phyloP scores from a whole-genome alignment of 768 basidiomycete species.

The Hericium rajendrae region DNA sequence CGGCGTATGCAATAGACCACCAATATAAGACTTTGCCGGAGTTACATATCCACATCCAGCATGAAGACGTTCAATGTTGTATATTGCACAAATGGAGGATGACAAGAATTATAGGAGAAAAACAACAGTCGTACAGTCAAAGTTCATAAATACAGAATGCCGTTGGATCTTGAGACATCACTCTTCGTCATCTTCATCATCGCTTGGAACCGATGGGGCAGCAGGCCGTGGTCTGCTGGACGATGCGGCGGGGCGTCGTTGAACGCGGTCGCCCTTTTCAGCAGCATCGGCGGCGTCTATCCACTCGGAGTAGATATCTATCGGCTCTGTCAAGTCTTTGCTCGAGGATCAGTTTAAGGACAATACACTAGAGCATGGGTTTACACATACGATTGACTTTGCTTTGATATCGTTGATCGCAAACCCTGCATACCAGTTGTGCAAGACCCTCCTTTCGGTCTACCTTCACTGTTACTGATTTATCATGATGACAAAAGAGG shows the following conservation, averaged over 20 bases:
- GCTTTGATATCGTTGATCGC: slow-evolving; percentile 81
- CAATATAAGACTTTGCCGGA: too few relatives aligned
- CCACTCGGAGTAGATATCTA: slow-evolving; percentile 90
- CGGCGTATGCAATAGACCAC: too few relatives aligned
- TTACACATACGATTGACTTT: slow-evolving; percentile 67
- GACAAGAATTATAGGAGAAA: too few relatives aligned
- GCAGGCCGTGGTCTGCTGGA: slow-evolving; percentile 37
- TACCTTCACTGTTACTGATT: slow-evolving; percentile 75
- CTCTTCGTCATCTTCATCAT: slow-evolving; percentile 29
- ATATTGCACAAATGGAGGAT: too few relatives aligned
- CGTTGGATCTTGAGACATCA: too few relatives aligned
- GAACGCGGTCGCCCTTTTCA: slow-evolving; percentile 38
- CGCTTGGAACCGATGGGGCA: slow-evolving; percentile 29
- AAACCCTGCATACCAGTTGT: slow-evolving; percentile 72
- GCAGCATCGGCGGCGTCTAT: slow-evolving; percentile 83
- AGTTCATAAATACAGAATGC: too few relatives aligned
- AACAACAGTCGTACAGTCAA: too few relatives aligned
- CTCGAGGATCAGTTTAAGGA: slow-evolving; percentile 5
- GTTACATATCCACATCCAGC: too few relatives aligned
- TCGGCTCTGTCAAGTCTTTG: slow-evolving; percentile 74
- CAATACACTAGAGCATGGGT: slow-evolving; percentile 10
- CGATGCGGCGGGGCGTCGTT: slow-evolving; percentile 43
- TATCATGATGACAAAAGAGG: slow-evolving; percentile 85
- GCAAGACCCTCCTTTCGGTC: slow-evolving; percentile 82
- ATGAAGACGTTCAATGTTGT: too few relatives aligned